Evolutionary conservation across 78 protist species (phyloP), one percentile per base, ranked within the genome.

Genomic region (Chrysochromulina tobinii): DNA sequence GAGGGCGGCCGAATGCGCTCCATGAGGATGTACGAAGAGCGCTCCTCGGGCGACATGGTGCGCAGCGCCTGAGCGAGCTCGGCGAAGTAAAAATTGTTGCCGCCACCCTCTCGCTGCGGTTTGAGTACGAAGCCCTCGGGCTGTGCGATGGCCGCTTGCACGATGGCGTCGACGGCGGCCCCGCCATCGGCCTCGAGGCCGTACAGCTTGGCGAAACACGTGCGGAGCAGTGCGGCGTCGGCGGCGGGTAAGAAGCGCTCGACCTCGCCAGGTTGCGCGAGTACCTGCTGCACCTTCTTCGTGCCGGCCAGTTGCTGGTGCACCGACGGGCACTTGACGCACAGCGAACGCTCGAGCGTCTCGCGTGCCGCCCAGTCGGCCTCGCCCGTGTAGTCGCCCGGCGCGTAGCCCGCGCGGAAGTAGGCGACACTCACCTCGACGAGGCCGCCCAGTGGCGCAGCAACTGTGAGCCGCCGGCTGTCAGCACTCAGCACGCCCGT

Each of bases 61-160:
- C 11, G 23, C 67, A 11, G 93, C 77, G 69, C 64, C 12, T 1
- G 27, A 7, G 21, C 51, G 27, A 66, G 11, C 15, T 91, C 92
- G 2, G 23, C 95, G 38, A 69, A 88, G 69, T 93, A 95, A 25
- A 90, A 61, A 87, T 96, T 96, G 93, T 96, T 94, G 55, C 98
- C 98, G 27, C 99, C 99, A n/a, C 99, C 99, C 81, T 98, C 99
- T 50, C 98, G 95, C 93, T 97, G 98, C 50, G 99, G 99, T 89
- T 98, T 98, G 87, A 98, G 95, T 2, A 98, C 98, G 23, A 55
- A 98, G 48, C 83, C 93, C 1, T 85, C 59, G 2, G 97, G 97
- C 9, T 59, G 15, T 3, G 77, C 87, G 68, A 61, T 72, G 68
- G 95, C 96, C 50, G 83, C 50, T 18, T 21, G 61, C 38, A 97